Percentiles rank a stretch among this genome's conserved stretches.
phyloP scores from a whole-genome alignment of 2,329 filamentous ascomycete genomes.

The Aspergillus aculeatus region DNA sequence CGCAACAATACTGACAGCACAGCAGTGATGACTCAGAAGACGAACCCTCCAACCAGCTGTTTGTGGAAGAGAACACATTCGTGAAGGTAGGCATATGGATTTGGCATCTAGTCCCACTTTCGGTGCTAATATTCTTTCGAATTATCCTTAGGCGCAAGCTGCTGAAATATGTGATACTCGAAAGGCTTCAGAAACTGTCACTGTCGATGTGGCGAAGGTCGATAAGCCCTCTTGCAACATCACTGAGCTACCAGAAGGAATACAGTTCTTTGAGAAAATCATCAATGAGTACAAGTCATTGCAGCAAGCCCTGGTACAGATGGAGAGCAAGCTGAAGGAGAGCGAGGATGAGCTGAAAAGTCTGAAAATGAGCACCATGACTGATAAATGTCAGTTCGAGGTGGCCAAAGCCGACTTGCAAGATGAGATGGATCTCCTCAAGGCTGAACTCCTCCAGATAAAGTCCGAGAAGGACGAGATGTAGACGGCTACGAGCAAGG shows the following conservation, averaged over 20 bases:
- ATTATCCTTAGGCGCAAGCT: not conserved
- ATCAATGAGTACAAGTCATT: not conserved
- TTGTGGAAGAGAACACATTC: not conserved
- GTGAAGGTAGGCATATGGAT: not conserved
- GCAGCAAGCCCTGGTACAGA: not conserved
- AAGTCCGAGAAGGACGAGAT: not conserved
- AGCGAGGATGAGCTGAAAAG: not conserved
- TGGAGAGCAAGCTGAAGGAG: not conserved
- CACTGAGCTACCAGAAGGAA: not conserved
- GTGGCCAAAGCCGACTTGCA: not conserved
- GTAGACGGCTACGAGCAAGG: not conserved
- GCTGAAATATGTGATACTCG: not conserved
- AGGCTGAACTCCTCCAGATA: not conserved
- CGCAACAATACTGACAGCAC: not conserved
- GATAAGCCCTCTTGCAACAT: no score
- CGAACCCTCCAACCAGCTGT: not conserved
- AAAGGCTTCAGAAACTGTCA: not conserved
- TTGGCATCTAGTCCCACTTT: not conserved
- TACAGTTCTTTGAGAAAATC: not conserved
- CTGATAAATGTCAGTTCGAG: not conserved
- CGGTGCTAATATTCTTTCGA: not conserved
- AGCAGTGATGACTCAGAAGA: not conserved
- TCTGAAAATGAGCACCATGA: not conserved
- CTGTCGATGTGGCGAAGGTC: not conserved
- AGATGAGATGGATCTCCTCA: not conserved